phyloP scores from a whole-genome alignment of 495 filamentous ascomycete genomes.

The Letharia columbiana region DNA sequence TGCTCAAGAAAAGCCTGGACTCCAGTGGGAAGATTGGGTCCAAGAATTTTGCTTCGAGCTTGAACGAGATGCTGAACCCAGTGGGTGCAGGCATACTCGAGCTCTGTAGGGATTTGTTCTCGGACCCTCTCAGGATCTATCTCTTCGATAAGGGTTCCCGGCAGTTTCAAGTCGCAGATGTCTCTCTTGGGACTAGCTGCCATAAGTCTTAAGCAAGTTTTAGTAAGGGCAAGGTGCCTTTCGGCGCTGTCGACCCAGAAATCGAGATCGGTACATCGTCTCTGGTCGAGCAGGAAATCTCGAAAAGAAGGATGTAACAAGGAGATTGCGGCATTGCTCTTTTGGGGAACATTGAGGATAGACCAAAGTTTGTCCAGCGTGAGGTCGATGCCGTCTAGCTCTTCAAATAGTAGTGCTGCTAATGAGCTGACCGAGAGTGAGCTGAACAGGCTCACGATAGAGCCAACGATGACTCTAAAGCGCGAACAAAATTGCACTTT shows the following conservation, averaged over 20 bases:
- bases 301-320: conserved; percentile 40
- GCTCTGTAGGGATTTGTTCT: not conserved
- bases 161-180: not conserved
- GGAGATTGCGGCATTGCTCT: not conserved
- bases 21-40: too few relatives aligned
- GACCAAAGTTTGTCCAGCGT: not conserved
- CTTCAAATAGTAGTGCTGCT: too few relatives aligned
- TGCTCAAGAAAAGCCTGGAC: not conserved
- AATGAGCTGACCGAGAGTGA: too few relatives aligned
- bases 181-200: not conserved
- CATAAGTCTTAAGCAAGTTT: conserved; percentile 32
- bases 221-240: conserved; percentile 28
- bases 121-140: not conserved
- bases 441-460: too few relatives aligned
- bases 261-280: conserved; percentile 21
- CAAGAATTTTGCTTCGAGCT: too few relatives aligned
- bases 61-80: not conserved
- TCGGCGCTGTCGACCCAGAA: conserved; percentile 35
- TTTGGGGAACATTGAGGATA: not conserved
- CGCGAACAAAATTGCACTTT: too few relatives aligned
- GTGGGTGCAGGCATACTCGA: not conserved
- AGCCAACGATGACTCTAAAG: too few relatives aligned
- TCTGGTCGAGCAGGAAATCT: conserved; percentile 39
- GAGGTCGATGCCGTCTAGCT: too few relatives aligned
- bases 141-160: not conserved